Percentiles rank a stretch among this genome's conserved stretches.
Evolutionary conservation across 768 basidiomycete species (phyloP).

Genomic region (Auricularia sp.): DNA sequence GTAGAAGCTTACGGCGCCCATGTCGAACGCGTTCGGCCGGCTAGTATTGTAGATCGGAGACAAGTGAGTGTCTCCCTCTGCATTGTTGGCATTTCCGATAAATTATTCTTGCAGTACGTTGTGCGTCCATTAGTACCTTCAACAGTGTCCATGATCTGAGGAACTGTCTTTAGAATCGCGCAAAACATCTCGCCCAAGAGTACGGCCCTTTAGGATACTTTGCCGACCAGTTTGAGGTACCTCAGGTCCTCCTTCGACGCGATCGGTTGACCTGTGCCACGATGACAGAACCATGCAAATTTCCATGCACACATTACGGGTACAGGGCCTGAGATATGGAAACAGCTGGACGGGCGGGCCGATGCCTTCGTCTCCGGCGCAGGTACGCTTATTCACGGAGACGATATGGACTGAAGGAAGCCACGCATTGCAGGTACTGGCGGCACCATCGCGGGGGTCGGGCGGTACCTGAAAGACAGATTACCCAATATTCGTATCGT

Average conservation of each 20-base stretch:
- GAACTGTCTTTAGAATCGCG: conserved; percentile 58
- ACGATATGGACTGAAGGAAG: not conserved
- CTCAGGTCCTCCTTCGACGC: not conserved
- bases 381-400: conserved; percentile 30
- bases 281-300: conserved; percentile 69
- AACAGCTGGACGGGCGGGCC: conserved; percentile 74
- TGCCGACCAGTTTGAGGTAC: conserved; percentile 88
- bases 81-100: conserved; percentile 9
- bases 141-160: not conserved
- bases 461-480: conserved; percentile 68
- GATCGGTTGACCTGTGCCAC: not conserved
- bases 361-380: conserved; percentile 88
- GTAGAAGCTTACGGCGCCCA: conserved; percentile 74
- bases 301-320: conserved; percentile 80
- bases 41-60: conserved; percentile 94
- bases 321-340: conserved; percentile 93
- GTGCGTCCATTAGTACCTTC: conserved; percentile 29
- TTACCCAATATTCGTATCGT: conserved; percentile 56
- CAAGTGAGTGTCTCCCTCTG: conserved; percentile 42
- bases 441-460: conserved; percentile 84
- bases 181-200: conserved; percentile 61
- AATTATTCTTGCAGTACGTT: conserved; percentile 39
- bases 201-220: conserved; percentile 85
- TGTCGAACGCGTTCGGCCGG: conserved; percentile 86
- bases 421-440: conserved; percentile 59